Conservation (phyloP, 2,329 filamentous ascomycete species). For the Colletotrichum endophyticum region DNA sequence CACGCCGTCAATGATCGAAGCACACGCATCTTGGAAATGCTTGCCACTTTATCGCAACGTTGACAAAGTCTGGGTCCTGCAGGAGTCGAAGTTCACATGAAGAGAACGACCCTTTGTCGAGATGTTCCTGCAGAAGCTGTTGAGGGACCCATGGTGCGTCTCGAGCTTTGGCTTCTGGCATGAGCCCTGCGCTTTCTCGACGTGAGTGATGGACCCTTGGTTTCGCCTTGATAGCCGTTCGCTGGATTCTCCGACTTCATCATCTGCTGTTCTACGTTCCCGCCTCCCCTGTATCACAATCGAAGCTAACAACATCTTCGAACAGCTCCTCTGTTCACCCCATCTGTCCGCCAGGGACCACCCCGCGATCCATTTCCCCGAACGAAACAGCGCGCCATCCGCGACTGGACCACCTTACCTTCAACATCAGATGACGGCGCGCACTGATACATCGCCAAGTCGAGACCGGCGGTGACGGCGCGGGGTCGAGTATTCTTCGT, state of each 20-base stretch:
- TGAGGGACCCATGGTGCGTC: background rate
- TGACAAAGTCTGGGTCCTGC: fast-evolving
- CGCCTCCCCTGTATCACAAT: background rate
- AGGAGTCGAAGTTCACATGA: background rate
- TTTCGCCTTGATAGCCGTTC: background rate
- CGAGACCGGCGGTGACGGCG: background rate
- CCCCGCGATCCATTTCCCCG: background rate
- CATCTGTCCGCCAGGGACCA: background rate
- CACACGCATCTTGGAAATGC: background rate
- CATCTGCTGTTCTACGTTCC: background rate
- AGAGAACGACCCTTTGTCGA: fast-evolving
- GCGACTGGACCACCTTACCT: fast-evolving
- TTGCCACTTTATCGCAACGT: background rate
- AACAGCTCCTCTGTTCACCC: background rate
- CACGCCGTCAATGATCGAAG: background rate
- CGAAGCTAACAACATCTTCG: background rate
- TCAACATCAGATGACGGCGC: background rate
- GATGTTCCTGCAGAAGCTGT: background rate
- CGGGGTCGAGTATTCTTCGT: background rate
- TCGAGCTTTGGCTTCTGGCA: background rate
- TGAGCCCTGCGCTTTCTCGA: background rate
- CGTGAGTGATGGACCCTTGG: background rate
- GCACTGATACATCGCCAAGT: background rate
- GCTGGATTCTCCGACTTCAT: background rate
- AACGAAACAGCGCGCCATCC: background rate